Percentiles rank a stretch among this genome's conserved stretches.
Conservation (phyloP, 208 protist genomes). For the Trypanosoma scelopori region DNA sequence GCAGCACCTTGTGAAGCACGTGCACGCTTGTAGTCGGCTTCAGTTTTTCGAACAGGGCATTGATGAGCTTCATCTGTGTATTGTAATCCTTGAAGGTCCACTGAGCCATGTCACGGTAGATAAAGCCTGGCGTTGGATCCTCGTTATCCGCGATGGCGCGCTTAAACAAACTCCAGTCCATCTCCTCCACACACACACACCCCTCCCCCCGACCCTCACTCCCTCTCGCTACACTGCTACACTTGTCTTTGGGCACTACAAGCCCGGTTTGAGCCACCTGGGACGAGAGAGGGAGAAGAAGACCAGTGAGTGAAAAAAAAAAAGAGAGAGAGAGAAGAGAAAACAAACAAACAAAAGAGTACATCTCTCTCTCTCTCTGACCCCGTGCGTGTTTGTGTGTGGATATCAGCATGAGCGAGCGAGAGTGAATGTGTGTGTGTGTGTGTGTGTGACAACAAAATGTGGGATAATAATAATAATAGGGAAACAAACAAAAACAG, state of each 20-base stretch:
- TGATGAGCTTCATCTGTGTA: constrained; percentile 45
- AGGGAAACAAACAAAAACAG: constrained; percentile 6
- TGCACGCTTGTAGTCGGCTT: constrained; percentile 31
- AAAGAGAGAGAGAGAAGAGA: not conserved
- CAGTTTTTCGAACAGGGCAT: constrained; percentile 46
- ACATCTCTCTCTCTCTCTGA: not conserved
- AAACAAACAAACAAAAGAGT: not conserved
- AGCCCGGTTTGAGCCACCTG: too few species aligned
- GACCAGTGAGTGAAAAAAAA: not conserved
- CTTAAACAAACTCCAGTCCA: constrained; percentile 52
- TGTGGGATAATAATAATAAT: too few species aligned
- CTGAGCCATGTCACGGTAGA: constrained; percentile 55
- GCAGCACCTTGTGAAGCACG: constrained; percentile 62
- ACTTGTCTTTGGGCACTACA: not conserved
- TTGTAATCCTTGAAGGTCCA: constrained; percentile 44
- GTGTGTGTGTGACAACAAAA: too few species aligned
- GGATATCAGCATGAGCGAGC: constrained; percentile 7
- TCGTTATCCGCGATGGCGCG: constrained; percentile 45
- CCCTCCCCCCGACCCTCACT: constrained; percentile 1
- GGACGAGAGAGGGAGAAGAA: not conserved
- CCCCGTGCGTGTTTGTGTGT: not conserved
- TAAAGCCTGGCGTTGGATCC: constrained; percentile 54
- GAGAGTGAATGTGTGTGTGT: too few species aligned
- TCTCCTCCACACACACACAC: not conserved
- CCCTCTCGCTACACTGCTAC: not conserved